phyloP scores from a whole-genome alignment of 805 yeast species.

The Metschnikowia rubicola region DNA sequence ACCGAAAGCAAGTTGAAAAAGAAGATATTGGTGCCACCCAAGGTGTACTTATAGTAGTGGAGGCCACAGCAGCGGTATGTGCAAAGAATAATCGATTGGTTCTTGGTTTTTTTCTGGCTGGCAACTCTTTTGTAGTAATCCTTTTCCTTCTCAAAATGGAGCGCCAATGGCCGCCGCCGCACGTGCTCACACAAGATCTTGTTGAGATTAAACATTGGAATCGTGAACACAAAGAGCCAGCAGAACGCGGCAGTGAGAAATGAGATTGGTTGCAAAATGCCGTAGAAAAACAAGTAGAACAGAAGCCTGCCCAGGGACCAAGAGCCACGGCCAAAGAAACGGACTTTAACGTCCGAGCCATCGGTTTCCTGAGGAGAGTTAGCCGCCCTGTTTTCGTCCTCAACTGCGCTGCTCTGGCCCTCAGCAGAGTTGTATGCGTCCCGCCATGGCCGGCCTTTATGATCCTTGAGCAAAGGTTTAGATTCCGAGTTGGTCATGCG shows the following conservation, averaged over 20 bases:
- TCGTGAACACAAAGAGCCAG: slow-evolving; percentile 84
- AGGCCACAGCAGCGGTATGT: slow-evolving; percentile 90
- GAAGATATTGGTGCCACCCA: slow-evolving; percentile 93
- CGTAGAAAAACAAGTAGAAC: slow-evolving; percentile 69
- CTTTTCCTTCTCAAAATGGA: slow-evolving; percentile 65
- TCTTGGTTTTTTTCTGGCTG: slow-evolving; percentile 25
- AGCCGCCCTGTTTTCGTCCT: slow-evolving; percentile 2
- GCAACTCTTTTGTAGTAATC: slow-evolving; percentile 37
- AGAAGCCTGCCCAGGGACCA: slow-evolving; percentile 84
- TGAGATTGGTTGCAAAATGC: slow-evolving; percentile 65
- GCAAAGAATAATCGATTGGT: slow-evolving; percentile 69
- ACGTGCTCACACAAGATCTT: slow-evolving; percentile 68
- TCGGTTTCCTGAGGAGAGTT: slow-evolving; percentile 11
- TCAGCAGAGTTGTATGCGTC: slow-evolving; percentile 33
- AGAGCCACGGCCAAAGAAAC: slow-evolving; percentile 86
- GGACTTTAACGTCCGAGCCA: slow-evolving; percentile 36
- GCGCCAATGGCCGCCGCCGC: slow-evolving; percentile 85
- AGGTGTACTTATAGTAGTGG: slow-evolving; percentile 93
- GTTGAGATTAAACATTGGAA: slow-evolving; percentile 87
- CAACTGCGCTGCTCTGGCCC: slow-evolving; percentile 18
- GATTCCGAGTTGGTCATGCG: slow-evolving; percentile 35
- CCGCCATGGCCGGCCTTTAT: slow-evolving; percentile 37
- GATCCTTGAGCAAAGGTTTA: slow-evolving; percentile 40
- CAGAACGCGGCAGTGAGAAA: slow-evolving; percentile 52
- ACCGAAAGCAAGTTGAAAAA: slow-evolving; percentile 79